Conservation (phyloP, 2,329 filamentous ascomycete species). For the Mycogone perniciosa region DNA sequence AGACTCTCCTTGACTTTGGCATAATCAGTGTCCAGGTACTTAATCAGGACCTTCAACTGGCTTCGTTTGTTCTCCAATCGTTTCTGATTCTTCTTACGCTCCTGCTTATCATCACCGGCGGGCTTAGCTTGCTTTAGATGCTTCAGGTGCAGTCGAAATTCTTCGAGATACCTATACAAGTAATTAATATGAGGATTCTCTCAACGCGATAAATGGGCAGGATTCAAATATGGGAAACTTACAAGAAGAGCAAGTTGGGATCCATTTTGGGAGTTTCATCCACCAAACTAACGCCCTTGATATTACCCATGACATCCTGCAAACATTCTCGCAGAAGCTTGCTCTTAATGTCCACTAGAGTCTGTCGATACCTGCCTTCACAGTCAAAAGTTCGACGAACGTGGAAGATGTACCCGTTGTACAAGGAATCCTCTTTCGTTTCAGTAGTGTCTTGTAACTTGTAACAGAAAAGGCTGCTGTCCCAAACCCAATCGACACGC, state of each 20-base stretch:
- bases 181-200: not conserved
- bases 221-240: slow-evolving; percentile 18
- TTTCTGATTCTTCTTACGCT: slow-evolving; percentile 56
- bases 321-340: slow-evolving; percentile 64
- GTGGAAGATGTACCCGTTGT: slow-evolving; percentile 76
- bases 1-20: slow-evolving; percentile 69
- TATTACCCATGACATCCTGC: slow-evolving; percentile 31
- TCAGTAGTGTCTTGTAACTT: slow-evolving; percentile 51
- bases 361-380: slow-evolving; percentile 70
- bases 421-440: slow-evolving; percentile 43
- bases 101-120: slow-evolving; percentile 43
- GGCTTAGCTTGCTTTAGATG: slow-evolving; percentile 54
- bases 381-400: slow-evolving; percentile 77
- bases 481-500: slow-evolving; percentile 50
- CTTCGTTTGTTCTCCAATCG: slow-evolving; percentile 51
- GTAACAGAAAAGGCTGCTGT: slow-evolving; percentile 42
- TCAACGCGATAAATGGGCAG: not conserved
- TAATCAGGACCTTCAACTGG: slow-evolving; percentile 66
- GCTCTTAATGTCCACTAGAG: slow-evolving; percentile 79
- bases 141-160: slow-evolving; percentile 59
- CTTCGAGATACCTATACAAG: slow-evolving; percentile 61
- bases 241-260: slow-evolving; percentile 64
- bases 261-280: slow-evolving; percentile 71
- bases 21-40: slow-evolving; percentile 78
- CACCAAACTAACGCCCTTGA: slow-evolving; percentile 61